phyloP scores from a whole-genome alignment of 495 filamentous ascomycete genomes.

The Chaetomidium leptoderma region DNA sequence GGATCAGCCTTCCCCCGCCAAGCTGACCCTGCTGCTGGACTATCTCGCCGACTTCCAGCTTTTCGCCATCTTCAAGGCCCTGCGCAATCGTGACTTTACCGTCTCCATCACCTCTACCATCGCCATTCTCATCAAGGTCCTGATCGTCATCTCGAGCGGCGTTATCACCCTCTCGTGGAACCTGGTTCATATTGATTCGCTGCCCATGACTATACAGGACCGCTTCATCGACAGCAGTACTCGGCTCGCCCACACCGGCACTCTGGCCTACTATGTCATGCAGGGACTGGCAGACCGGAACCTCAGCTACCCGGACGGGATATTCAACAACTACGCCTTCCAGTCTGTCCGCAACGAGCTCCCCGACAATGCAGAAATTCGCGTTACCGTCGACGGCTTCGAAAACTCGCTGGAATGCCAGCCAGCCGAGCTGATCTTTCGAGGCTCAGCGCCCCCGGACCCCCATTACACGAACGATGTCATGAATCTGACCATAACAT shows the following conservation, averaged over 20 bases:
- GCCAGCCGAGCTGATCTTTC: background rate
- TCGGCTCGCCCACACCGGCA: background rate
- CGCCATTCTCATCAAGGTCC: background rate
- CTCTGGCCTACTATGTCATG: background rate
- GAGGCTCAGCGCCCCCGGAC: background rate
- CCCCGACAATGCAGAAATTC: background rate
- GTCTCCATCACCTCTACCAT: background rate
- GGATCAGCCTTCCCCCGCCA: background rate
- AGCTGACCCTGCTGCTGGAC: background rate
- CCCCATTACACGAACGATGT: background rate
- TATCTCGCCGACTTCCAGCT: background rate
- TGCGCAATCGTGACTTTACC: background rate
- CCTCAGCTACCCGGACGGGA: background rate
- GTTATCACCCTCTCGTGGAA: background rate
- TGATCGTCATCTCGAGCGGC: background rate
- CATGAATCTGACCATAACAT: background rate
- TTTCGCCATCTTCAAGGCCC: background rate
- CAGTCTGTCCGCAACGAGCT: background rate
- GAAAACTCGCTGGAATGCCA: background rate
- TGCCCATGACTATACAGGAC: background rate
- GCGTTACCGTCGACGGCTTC: background rate
- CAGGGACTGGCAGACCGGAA: background rate
- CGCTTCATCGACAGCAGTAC: background rate
- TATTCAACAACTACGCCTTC: background rate
- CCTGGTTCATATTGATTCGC: background rate